Conservation (phyloP, 1,139 yeast species). For the Sugiyamaella novakii region DNA sequence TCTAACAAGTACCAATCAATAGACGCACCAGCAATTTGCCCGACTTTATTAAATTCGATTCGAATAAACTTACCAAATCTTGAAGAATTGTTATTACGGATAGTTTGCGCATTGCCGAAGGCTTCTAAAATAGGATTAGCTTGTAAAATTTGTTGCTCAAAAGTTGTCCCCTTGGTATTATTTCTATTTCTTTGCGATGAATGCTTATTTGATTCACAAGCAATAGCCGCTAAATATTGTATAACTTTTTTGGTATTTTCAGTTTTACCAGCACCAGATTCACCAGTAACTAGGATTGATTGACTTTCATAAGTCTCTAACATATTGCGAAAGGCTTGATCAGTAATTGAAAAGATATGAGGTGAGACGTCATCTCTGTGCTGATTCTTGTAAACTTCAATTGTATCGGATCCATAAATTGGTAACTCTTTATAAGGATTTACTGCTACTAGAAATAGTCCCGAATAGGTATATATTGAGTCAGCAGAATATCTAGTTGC, state of each 20-base stretch:
- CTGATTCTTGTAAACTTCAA: slow-evolving; percentile 55
- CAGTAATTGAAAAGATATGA: slow-evolving; percentile 91
- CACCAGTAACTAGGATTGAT: slow-evolving; percentile 94
- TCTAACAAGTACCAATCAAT: slow-evolving; percentile 94
- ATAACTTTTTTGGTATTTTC: slow-evolving; percentile 96
- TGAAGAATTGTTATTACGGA: slow-evolving; percentile 90
- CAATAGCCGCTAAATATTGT: slow-evolving; percentile 83
- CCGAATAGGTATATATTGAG: slow-evolving; percentile 76
- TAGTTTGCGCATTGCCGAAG: slow-evolving; percentile 97
- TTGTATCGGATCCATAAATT: slow-evolving; percentile 66
- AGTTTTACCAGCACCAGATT: slow-evolving; percentile 98
- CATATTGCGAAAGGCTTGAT: slow-evolving; percentile 79
- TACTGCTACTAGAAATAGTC: slow-evolving; percentile 91
- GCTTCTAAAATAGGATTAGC: slow-evolving; percentile 96
- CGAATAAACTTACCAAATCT: slow-evolving; percentile 96
- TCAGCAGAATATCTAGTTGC: slow-evolving; percentile 76
- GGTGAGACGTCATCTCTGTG: slow-evolving; percentile 56
- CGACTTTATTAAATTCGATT: slow-evolving; percentile 68
- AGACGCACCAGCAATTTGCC: slow-evolving; percentile 81
- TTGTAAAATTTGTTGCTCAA: slow-evolving; percentile 84
- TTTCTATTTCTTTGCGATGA: slow-evolving; percentile 24
- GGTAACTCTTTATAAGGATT: slow-evolving; percentile 83
- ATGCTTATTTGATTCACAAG: slow-evolving; percentile 37
- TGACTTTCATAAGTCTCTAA: slow-evolving; percentile 74
- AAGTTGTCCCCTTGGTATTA: slow-evolving; percentile 40